Conservation (phyloP, 23 red algal genomes). For the Gracilaria vermiculophylla region DNA sequence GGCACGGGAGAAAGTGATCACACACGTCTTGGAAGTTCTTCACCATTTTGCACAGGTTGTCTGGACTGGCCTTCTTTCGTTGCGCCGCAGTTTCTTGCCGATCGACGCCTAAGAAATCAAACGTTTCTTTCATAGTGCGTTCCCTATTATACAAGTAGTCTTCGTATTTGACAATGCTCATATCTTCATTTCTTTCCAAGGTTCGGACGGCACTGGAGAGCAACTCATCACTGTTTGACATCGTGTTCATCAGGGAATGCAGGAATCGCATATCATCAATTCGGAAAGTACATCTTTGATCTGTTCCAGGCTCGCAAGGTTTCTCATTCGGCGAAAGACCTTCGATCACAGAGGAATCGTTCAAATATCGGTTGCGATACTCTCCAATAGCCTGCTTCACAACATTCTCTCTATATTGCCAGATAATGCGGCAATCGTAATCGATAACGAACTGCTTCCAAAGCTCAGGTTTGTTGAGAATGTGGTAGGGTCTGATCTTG, state of each 20-base stretch:
- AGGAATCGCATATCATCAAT: constrained; percentile 54
- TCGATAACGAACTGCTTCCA: constrained; percentile 31
- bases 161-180: constrained; percentile 64
- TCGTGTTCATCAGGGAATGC: constrained; percentile 50
- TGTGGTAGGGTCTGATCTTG: constrained; percentile 66
- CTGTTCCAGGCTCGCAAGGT: constrained; percentile 7
- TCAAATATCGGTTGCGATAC: constrained; percentile 59
- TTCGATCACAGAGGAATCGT: constrained; percentile 60
- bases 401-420: constrained; percentile 67
- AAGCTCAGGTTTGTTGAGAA: constrained; percentile 21
- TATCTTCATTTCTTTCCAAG: constrained; percentile 36
- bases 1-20: constrained; percentile 57
- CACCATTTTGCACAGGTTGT: constrained; percentile 72
- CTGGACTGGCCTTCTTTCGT: constrained; percentile 70
- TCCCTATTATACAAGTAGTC: constrained; percentile 59
- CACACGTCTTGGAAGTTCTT: constrained; percentile 72
- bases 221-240: constrained; percentile 52
- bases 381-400: constrained; percentile 72
- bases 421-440: constrained; percentile 68
- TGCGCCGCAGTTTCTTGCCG: constrained; percentile 41
- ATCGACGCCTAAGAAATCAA: constrained; percentile 63
- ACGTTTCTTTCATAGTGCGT: constrained; percentile 52
- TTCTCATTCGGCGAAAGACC: constrained; percentile 38
- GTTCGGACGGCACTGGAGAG: constrained; percentile 23
- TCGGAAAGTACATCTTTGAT: constrained; percentile 40